phyloP scores from a whole-genome alignment of 352 stramenopile genomes.

The Phytophthora syringae region DNA sequence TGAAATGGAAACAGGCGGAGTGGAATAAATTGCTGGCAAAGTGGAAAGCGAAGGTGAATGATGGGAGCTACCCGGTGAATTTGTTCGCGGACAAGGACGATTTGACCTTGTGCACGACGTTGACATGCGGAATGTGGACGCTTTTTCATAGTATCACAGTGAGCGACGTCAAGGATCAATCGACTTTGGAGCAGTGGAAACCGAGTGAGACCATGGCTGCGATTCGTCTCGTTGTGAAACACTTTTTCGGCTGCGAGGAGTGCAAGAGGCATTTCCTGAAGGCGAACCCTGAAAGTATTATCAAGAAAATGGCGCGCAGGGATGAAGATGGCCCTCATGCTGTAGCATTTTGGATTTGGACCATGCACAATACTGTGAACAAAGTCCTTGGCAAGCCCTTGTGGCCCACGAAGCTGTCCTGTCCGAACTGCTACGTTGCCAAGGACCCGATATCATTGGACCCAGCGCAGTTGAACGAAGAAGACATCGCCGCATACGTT shows the following conservation, averaged over 20 bases:
- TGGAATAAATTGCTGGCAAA: slow-evolving; percentile 58
- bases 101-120: slow-evolving; percentile 63
- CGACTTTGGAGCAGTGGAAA: slow-evolving; percentile 23
- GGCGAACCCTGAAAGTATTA: slow-evolving; percentile 59
- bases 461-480: slow-evolving; percentile 42
- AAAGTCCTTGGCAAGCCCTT: slow-evolving; percentile 62
- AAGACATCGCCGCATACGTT: slow-evolving; percentile 60
- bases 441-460: slow-evolving; percentile 51
- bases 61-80: slow-evolving; percentile 61
- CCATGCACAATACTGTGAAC: slow-evolving; percentile 86
- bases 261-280: slow-evolving; percentile 73
- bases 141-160: slow-evolving; percentile 79
- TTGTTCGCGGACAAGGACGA: slow-evolving; percentile 59
- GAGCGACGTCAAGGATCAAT: slow-evolving; percentile 21
- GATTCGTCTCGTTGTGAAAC: slow-evolving; percentile 70
- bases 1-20: slow-evolving; percentile 49
- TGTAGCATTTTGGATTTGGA: slow-evolving; percentile 76
- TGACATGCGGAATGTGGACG: slow-evolving; percentile 82
- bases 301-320: slow-evolving; percentile 44
- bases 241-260: slow-evolving; percentile 84
- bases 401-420: slow-evolving; percentile 60
- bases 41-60: slow-evolving; percentile 58
- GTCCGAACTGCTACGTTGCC: slow-evolving; percentile 53
- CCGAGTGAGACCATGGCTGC: slow-evolving; percentile 58
- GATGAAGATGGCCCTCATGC: slow-evolving; percentile 48